These are phyloP conservation scores for Xylaria sp. DNA, from an alignment of 2,329 filamentous ascomycete species.

Conservation along the genomic window DNA sequence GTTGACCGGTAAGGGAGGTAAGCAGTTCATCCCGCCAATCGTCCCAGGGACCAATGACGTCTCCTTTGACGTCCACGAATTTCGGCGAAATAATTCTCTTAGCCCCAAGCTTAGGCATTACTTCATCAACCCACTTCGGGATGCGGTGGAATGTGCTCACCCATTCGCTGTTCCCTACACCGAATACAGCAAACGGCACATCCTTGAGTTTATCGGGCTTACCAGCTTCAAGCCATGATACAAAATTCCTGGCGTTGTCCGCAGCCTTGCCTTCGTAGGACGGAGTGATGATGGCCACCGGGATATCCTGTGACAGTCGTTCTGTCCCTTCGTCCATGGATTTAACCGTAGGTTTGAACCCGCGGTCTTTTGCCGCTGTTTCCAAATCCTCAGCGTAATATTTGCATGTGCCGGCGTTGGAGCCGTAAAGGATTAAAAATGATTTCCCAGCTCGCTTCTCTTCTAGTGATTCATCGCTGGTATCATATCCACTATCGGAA, in stretches of 20 bases:
- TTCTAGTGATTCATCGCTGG: slow-evolving; percentile 6
- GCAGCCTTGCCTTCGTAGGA: slow-evolving; percentile 67
- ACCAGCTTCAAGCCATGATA: slow-evolving; percentile 61
- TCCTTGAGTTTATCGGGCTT: slow-evolving; percentile 53
- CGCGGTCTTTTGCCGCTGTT: slow-evolving; percentile 59
- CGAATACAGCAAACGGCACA: slow-evolving; percentile 65
- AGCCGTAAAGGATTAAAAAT: slow-evolving; percentile 65
- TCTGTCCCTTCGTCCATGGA: slow-evolving; percentile 62
- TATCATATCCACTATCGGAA: slow-evolving; percentile 13
- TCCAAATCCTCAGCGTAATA: slow-evolving; percentile 61
- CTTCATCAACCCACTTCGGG: slow-evolving; percentile 69
- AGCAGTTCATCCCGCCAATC: slow-evolving; percentile 31
- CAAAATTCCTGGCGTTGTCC: slow-evolving; percentile 66
- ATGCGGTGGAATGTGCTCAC: slow-evolving; percentile 72
- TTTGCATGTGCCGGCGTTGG: slow-evolving; percentile 68
- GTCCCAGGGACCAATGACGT: slow-evolving; percentile 29
- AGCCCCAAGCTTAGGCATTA: slow-evolving; percentile 60
- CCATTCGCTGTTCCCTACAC: slow-evolving; percentile 64
- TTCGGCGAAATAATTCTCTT: slow-evolving; percentile 42
- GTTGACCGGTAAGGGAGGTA: neutral
- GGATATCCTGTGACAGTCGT: slow-evolving; percentile 58
- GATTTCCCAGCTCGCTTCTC: slow-evolving; percentile 51
- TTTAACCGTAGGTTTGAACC: slow-evolving; percentile 53
- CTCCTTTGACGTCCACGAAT: slow-evolving; percentile 32
- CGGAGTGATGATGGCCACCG: slow-evolving; percentile 63